Evolutionary conservation across 2,329 filamentous ascomycete species (phyloP).

Genomic region (Pseudocercospora cruenta): DNA sequence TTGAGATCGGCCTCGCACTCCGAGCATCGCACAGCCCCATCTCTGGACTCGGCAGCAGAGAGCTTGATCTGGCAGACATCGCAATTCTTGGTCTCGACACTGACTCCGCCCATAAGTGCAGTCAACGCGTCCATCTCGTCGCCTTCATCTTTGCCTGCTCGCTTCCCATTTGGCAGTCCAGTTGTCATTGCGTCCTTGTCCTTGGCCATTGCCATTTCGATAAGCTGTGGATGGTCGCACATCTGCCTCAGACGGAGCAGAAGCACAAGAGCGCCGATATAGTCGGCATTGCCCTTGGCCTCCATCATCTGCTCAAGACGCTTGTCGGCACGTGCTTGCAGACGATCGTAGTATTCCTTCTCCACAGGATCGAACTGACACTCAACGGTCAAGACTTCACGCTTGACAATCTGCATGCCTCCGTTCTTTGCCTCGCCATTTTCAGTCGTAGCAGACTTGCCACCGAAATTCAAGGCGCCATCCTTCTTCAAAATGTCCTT

Average conservation of each 20-base stretch:
- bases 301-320: slow-evolving; percentile 86
- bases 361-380: slow-evolving; percentile 80
- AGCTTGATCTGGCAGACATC: slow-evolving; percentile 79
- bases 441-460: slow-evolving; percentile 57
- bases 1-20: slow-evolving; percentile 77
- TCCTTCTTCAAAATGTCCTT: slow-evolving; percentile 95
- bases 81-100: slow-evolving; percentile 75
- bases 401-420: slow-evolving; percentile 87
- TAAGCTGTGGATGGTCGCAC: slow-evolving; percentile 90
- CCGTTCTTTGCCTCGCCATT: slow-evolving; percentile 58
- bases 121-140: slow-evolving; percentile 80
- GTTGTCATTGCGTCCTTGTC: slow-evolving; percentile 83
- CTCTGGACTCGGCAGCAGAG: slow-evolving; percentile 57
- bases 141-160: slow-evolving; percentile 50
- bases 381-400: slow-evolving; percentile 80
- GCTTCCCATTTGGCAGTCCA: slow-evolving; percentile 46
- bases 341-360: slow-evolving; percentile 78
- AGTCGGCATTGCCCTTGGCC: slow-evolving; percentile 74
- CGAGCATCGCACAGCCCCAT: slow-evolving; percentile 64
- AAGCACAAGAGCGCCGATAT: slow-evolving; percentile 89
- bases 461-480: slow-evolving; percentile 76
- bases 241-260: slow-evolving; percentile 89
- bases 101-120: slow-evolving; percentile 82
- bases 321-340: slow-evolving; percentile 82
- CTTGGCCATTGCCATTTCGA: slow-evolving; percentile 80